A percentile compares a stretch with the other conserved stretches of the same genome.
Conservation (phyloP, 108 stramenopile species). For the Tribonema minus region DNA sequence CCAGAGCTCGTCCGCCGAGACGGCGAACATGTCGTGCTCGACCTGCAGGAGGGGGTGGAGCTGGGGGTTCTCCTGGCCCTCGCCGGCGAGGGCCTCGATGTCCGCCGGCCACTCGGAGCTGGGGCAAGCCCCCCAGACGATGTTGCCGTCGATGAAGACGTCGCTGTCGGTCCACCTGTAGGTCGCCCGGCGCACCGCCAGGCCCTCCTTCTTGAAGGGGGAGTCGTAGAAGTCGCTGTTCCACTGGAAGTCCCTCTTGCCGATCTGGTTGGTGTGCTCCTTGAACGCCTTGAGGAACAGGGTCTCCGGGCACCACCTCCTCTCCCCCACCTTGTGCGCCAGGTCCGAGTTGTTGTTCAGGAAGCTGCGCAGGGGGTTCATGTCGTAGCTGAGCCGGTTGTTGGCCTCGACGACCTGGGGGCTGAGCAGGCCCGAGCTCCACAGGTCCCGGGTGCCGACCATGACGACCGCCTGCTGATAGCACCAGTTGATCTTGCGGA, state of each 20-base stretch:
- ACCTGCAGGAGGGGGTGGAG: too few relatives aligned
- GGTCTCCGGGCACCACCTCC: neutral
- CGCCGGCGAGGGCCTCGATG: too few relatives aligned
- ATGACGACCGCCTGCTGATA: neutral
- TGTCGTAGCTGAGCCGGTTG: neutral
- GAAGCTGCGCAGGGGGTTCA: slow-evolving; percentile 1
- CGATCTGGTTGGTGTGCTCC: neutral
- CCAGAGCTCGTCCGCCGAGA: too few relatives aligned
- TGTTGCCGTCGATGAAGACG: too few relatives aligned
- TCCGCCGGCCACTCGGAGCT: too few relatives aligned
- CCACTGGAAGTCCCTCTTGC: too few relatives aligned
- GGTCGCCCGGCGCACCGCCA: neutral
- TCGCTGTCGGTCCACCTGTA: too few relatives aligned
- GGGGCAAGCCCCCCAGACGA: too few relatives aligned
- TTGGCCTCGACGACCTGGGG: neutral
- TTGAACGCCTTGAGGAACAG: neutral
- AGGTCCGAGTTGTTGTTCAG: neutral
- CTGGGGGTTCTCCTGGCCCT: too few relatives aligned
- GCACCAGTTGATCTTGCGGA: neutral
- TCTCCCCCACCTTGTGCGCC: too few relatives aligned
- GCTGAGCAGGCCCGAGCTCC: neutral
- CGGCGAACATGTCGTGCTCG: too few relatives aligned
- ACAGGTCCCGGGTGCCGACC: neutral
- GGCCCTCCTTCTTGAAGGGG: neutral
- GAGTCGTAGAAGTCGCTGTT: slow-evolving; percentile 1